Evolutionary conservation across 176 grass and related monocot species (phyloP).

Genomic region (Leersia perrieri): DNA sequence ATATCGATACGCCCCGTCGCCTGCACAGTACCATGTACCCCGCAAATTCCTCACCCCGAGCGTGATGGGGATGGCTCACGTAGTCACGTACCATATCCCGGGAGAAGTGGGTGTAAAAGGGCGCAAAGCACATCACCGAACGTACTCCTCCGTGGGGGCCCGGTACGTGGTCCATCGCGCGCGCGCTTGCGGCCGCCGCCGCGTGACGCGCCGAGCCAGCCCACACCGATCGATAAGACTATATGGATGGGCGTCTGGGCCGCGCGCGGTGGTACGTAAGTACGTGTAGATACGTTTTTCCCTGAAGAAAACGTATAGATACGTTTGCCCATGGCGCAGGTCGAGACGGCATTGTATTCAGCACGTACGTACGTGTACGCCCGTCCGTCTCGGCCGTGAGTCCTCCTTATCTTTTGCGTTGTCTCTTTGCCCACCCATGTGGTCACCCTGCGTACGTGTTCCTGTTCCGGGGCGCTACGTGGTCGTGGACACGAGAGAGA

Average conservation of each 20-base stretch:
- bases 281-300: too few relatives aligned
- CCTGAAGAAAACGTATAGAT: too few relatives aligned
- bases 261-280: neutral
- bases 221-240: neutral
- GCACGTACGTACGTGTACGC: neutral
- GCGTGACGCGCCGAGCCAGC: neutral
- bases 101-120: neutral
- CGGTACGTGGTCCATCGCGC: neutral
- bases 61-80: neutral
- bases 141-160: neutral
- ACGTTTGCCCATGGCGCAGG: neutral
- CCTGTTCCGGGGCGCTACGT: slow-evolving; percentile 20
- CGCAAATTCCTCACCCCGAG: neutral
- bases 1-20: neutral
- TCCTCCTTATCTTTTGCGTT: neutral
- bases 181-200: neutral
- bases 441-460: slow-evolving; percentile 46
- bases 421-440: slow-evolving; percentile 36
- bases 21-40: neutral
- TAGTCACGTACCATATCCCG: slow-evolving; percentile 9
- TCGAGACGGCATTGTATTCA: neutral
- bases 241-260: neutral
- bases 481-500: neutral
- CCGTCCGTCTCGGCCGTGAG: too few relatives aligned
- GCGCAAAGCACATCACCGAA: slow-evolving; percentile 10